Conservation (phyloP, 2,329 filamentous ascomycete species). For the Chrysosporium queenslandicum region DNA sequence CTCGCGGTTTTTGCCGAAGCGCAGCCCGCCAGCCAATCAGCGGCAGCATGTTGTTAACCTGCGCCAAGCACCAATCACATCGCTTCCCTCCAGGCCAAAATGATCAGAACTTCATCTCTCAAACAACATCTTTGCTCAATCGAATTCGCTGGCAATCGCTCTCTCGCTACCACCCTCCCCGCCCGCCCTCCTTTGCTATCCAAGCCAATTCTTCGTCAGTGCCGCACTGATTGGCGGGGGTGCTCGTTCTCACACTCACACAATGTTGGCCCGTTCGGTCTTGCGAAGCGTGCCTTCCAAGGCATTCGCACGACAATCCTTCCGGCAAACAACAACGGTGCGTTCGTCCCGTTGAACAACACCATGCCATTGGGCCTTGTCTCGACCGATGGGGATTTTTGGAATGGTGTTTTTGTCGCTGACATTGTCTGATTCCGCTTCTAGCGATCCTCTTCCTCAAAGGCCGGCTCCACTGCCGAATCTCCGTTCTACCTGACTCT, state of each 20-base stretch:
- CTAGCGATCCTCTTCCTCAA: slow-evolving; percentile 46
- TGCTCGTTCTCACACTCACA: slow-evolving; percentile 28
- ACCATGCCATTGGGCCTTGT: slow-evolving; percentile 1
- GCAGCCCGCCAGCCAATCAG: slow-evolving; percentile 15
- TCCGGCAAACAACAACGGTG: slow-evolving; percentile 66
- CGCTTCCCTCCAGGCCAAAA: neutral
- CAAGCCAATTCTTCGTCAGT: slow-evolving; percentile 1
- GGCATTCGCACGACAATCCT: slow-evolving; percentile 64
- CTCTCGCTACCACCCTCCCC: slow-evolving; percentile 19
- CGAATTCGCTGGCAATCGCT: neutral
- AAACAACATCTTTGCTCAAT: slow-evolving; percentile 2
- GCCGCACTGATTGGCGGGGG: slow-evolving; percentile 21
- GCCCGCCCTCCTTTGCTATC: slow-evolving; percentile 22
- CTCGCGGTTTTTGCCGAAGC: slow-evolving; percentile 1
- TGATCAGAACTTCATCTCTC: neutral
- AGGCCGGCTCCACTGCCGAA: slow-evolving; percentile 46
- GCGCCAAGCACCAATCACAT: slow-evolving; percentile 13
- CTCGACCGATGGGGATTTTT: neutral
- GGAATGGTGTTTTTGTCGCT: neutral
- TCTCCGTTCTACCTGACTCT: slow-evolving; percentile 75
- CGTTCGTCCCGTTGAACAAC: slow-evolving; percentile 38
- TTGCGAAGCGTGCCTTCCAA: slow-evolving; percentile 80
- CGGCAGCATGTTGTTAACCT: slow-evolving; percentile 13
- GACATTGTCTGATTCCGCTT: neutral
- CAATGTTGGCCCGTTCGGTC: slow-evolving; percentile 88